Base-by-base conservation (phyloP, 108 stramenopile species). In the Nannochloropsis gaditana region DNA sequence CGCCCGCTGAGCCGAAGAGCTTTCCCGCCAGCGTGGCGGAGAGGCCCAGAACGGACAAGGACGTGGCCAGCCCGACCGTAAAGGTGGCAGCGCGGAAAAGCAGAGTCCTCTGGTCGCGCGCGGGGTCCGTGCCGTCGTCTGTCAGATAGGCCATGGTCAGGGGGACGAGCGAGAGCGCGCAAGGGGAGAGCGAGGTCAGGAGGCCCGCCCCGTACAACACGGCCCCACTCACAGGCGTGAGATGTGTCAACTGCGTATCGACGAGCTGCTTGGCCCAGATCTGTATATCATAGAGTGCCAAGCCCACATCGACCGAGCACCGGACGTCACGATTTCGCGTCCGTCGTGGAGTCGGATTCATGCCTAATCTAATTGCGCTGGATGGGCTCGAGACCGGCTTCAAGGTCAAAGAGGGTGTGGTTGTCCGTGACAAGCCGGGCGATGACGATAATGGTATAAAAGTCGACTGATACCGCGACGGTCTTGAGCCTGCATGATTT, bases 11-110 rank as follows among this genome's bases (percentile, higher is more conserved):
- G n/a, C 88, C 88, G 44, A 89, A 83, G 9, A 89, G 82, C 83
- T 83, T 89, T 21, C 88, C 88, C 10, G 88, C 88, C 44, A 79
- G 79, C 21, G 88, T 89, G 21, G 88, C 88, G 45, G 88, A 89
- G 41, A 89, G 88, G 41, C 88, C 88, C n/a, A 89, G 88, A 79
- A 85, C 43, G 44, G 88, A 86, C 9, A 89, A 83, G 8, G 85
- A 85, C 21, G 88, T 86, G 47, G 88, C 88, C 45, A 89, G 79
- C 42, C 88, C 88, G 19, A 42, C 83, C 11, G 83, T 43, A 0
- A 83, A 83, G 9, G 43, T 43, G n/a, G 43, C 83, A 43, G 43
- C 43, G 45, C 43, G 83, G 44, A 83, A 41, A 44, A 83, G 59
- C 19, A 73, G 59, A n/a, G 59, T 73, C 59, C 8, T 73, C 6